These are phyloP conservation scores for Pseudogymnoascus destructans DNA, from an alignment of 2,329 filamentous ascomycete genomes.

Conservation along the genomic window DNA sequence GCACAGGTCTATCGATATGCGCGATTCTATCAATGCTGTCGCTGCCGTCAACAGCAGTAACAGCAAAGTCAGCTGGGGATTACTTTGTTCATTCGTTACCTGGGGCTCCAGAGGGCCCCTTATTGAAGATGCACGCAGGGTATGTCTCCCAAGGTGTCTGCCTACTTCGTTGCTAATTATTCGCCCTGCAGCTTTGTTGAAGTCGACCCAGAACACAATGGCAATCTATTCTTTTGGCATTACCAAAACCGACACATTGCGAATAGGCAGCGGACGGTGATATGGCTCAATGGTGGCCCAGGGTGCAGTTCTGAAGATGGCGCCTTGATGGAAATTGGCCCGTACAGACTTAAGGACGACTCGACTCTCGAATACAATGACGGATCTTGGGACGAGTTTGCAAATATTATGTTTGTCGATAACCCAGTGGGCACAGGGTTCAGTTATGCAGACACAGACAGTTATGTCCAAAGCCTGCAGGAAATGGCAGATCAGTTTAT, in stretches of 20 bases:
- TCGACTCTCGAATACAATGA: conserved; percentile 64
- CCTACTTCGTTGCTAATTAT: conserved; percentile 11
- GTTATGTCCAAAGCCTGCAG: conserved; percentile 70
- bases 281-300: conserved; percentile 95
- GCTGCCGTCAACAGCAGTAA: conserved; percentile 29
- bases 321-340: conserved; percentile 89
- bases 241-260: conserved; percentile 93
- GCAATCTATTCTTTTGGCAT: conserved; percentile 98
- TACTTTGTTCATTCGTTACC: conserved; percentile 83
- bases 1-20: conserved; percentile 17
- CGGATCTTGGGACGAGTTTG: conserved; percentile 97
- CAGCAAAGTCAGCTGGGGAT: conserved; percentile 57
- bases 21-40: conserved; percentile 33
- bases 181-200: conserved; percentile 64
- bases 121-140: conserved; percentile 97
- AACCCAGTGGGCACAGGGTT: conserved; percentile 94
- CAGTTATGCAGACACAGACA: conserved; percentile 87
- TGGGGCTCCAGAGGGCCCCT: conserved; percentile 63
- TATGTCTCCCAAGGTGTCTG: conserved; percentile 34
- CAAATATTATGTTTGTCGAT: conserved; percentile 92
- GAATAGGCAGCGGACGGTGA: conserved; percentile 75
- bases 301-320: conserved; percentile 97
- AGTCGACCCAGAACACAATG: conserved; percentile 70
- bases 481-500: conserved; percentile 87
- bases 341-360: conserved; percentile 71